phyloP scores from a whole-genome alignment of 2,329 filamentous ascomycete genomes.

The Clonostachys chloroleuca region DNA sequence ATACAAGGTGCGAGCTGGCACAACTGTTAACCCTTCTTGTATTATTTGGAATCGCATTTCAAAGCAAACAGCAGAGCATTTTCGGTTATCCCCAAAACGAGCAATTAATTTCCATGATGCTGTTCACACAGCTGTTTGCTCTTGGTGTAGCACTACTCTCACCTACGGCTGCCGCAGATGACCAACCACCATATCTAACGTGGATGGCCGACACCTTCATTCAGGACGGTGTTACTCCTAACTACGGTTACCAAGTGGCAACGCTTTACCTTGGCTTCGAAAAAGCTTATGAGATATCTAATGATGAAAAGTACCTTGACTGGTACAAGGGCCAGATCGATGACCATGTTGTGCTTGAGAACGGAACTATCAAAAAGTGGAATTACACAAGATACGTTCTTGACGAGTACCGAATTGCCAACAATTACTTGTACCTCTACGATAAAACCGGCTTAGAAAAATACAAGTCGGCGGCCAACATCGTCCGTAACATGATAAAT shows the following conservation, averaged over 20 bases:
- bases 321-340: slow-evolving; percentile 39
- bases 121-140: too few species aligned
- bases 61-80: too few species aligned
- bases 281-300: slow-evolving; percentile 32
- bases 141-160: too few species aligned
- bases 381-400: slow-evolving; percentile 39
- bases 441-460: slow-evolving; percentile 35
- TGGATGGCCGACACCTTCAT: slow-evolving; percentile 43
- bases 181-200: slow-evolving; percentile 11
- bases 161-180: too few species aligned
- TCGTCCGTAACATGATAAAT: slow-evolving; percentile 31
- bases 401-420: slow-evolving; percentile 45
- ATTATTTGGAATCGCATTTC: too few species aligned
- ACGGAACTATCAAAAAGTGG: slow-evolving; percentile 41
- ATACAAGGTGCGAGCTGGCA: too few species aligned
- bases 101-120: too few species aligned
- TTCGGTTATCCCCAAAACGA: too few species aligned
- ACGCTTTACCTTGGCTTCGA: slow-evolving; percentile 42
- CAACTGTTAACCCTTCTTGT: too few species aligned
- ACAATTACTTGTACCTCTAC: slow-evolving; percentile 42
- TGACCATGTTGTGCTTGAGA: slow-evolving; percentile 32
- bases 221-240: slow-evolving; percentile 24
- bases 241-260: slow-evolving; percentile 36
- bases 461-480: slow-evolving; percentile 39
- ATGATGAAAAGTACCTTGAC: slow-evolving; percentile 32